Evolutionary conservation across 2,329 filamentous ascomycete species (phyloP), one percentile per base, ranked within the genome.

Genomic region (Calonectria ilicicola): DNA sequence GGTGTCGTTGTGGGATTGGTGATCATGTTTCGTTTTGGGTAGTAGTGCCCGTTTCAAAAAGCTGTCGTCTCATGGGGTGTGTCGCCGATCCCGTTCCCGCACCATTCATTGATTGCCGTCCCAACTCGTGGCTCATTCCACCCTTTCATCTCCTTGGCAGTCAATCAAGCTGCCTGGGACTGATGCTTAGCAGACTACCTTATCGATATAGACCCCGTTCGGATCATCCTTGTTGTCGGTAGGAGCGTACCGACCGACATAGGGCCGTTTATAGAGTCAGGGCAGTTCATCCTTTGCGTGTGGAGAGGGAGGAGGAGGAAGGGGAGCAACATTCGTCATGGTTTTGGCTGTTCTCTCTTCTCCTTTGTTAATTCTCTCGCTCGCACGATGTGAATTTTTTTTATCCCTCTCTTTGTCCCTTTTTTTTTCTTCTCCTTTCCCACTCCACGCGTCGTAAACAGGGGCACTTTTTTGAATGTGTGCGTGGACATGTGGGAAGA

Each of bases 1-100:
- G 38, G 4, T 63, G 19, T 23, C 12, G 40, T 14, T 63, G 58
- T 63, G 38, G 26, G 58, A 63, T 42, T 63, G 53, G 53, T 63
- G 58, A 63, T 46, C 58, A 46, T 29, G 66, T 69, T 69, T 69
- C 66, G 66, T 69, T 69, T 69, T 69, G 60, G 58, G 58, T 63
- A 47, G 47, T 53, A 35, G 29, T 27, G 32, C 35, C 56, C 66
- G 66, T 69, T 69, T 64, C 66, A 64, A 32, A 38, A 38, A 35
- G 66, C 26, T 17, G 53, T 44, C 58, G 66, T 51, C 60, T 69
- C 44, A 53, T 63, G 53, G 53, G 19, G 53, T 4, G 53, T 15
- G 53, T 60, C 32, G 53, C 21, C 53, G 53, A 60, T 60, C 53
- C 53, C 53, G 53, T 38, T 60, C 53, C 65, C 32, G 53, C 58